These are phyloP conservation scores for Monilinia polystroma DNA, from an alignment of 2,329 filamentous ascomycete species.

Conservation along the genomic window DNA sequence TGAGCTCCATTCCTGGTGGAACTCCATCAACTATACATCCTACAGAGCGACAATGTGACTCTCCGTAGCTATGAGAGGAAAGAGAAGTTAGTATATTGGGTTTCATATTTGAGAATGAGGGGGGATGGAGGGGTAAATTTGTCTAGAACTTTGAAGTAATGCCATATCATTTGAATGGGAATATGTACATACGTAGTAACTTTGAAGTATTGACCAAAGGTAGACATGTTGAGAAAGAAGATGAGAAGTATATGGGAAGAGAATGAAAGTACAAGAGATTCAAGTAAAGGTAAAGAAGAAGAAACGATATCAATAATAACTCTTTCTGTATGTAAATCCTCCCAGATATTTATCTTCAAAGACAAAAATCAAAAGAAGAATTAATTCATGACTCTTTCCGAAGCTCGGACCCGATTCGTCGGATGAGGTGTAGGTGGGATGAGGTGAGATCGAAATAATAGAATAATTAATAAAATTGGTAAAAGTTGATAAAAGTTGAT, in stretches of 20 bases:
- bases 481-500: no score
- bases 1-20: slow-evolving; percentile 83
- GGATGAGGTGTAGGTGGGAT: neutral
- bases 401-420: slow-evolving; percentile 27
- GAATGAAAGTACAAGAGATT: no score
- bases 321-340: neutral
- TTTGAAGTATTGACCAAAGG: slow-evolving; percentile 77
- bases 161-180: slow-evolving; percentile 19
- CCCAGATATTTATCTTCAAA: no score
- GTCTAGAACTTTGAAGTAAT: neutral
- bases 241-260: neutral
- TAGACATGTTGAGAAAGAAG: slow-evolving; percentile 63
- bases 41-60: slow-evolving; percentile 89
- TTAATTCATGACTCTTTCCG: slow-evolving; percentile 32
- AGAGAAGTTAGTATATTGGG: slow-evolving; percentile 20
- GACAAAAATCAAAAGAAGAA: slow-evolving; percentile 6
- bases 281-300: slow-evolving; percentile 2
- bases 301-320: neutral
- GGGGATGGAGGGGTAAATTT: slow-evolving; percentile 9
- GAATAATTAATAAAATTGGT: neutral
- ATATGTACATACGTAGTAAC: slow-evolving; percentile 63
- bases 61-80: slow-evolving; percentile 56
- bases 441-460: slow-evolving; percentile 2
- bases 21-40: slow-evolving; percentile 93
- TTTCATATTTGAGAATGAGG: neutral